Evolutionary conservation across 257 asterid species (phyloP).

Genomic region (Henckelia pumila): DNA sequence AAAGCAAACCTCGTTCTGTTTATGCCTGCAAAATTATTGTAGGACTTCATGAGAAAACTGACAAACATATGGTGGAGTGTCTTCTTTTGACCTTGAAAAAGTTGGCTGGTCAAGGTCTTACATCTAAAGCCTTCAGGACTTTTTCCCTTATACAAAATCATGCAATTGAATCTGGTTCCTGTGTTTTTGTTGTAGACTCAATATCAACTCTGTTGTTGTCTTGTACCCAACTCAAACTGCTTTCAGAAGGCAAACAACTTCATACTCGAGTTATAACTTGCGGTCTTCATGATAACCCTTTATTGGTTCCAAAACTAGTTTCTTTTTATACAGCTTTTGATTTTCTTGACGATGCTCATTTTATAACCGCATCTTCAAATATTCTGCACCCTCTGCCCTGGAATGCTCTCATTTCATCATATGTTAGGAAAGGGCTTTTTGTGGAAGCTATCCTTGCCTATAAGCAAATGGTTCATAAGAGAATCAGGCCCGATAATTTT

Average conservation of each 20-base stretch:
- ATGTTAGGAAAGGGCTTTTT: constrained; percentile 41
- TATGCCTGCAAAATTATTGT: constrained; percentile 19
- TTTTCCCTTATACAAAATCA: constrained; percentile 47
- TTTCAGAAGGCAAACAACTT: constrained; percentile 63
- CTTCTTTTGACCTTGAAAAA: constrained; percentile 53
- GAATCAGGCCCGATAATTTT: constrained; percentile 58
- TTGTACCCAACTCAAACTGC: constrained; percentile 49
- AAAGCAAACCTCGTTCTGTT: constrained; percentile 13
- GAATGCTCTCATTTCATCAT: constrained; percentile 77
- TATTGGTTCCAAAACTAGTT: constrained; percentile 62
- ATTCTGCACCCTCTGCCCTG: constrained; percentile 62
- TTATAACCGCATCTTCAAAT: constrained; percentile 41
- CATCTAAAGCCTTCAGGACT: constrained; percentile 57
- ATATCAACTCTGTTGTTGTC: constrained; percentile 57
- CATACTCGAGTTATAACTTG: constrained; percentile 60
- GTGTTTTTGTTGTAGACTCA: constrained; percentile 43
- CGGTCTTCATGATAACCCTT: constrained; percentile 49
- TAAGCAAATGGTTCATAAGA: constrained; percentile 49
- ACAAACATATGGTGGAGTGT: constrained; percentile 49
- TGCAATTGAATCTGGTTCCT: constrained; percentile 39
- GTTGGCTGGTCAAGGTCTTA: constrained; percentile 55
- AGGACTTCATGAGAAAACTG: constrained; percentile 21
- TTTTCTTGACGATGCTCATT: constrained; percentile 47
- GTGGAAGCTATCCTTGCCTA: constrained; percentile 51
- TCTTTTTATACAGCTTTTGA: constrained; percentile 48